Conservation (phyloP, 305 asterid species). For the Rubia tinctorum region DNA sequence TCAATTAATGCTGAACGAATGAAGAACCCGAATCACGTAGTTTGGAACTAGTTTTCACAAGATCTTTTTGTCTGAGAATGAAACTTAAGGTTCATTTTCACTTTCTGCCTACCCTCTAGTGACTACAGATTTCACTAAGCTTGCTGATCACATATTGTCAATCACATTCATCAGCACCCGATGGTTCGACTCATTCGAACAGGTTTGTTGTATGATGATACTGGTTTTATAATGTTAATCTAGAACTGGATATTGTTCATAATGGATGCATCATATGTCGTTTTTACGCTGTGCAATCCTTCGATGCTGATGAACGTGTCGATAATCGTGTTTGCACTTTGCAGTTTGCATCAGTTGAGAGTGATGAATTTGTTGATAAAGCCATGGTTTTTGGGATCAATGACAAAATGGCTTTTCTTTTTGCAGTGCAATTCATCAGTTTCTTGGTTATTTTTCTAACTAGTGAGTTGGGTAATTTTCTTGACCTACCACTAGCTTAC, state of each 20-base stretch:
- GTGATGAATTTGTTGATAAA: neutral
- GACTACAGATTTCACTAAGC: neutral
- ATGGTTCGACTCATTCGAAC: neutral
- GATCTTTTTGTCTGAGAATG: slow-evolving; percentile 6
- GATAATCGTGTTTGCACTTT: too few species aligned
- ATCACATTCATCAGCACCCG: neutral
- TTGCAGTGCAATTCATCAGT: slow-evolving; percentile 9
- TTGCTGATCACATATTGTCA: neutral
- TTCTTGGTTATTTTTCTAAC: neutral
- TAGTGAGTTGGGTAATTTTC: slow-evolving; percentile 29
- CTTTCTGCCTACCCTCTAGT: neutral
- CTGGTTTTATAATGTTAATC: neutral
- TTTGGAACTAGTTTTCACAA: neutral
- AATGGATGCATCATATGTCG: neutral
- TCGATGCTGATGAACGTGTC: too few species aligned
- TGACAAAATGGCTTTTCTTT: neutral
- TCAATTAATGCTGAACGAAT: neutral
- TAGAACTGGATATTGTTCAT: neutral
- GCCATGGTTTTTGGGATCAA: slow-evolving; percentile 7
- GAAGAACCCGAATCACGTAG: neutral
- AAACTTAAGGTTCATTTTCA: slow-evolving; percentile 7
- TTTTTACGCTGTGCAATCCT: too few species aligned
- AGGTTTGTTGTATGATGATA: neutral
- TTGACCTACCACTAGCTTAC: slow-evolving; percentile 23
- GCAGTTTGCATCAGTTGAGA: too few species aligned